A percentile compares a stretch with the other conserved stretches of the same genome.
These are phyloP conservation scores for Forsythia viridissima DNA, from an alignment of 257 asterid species.

Conservation along the genomic window DNA sequence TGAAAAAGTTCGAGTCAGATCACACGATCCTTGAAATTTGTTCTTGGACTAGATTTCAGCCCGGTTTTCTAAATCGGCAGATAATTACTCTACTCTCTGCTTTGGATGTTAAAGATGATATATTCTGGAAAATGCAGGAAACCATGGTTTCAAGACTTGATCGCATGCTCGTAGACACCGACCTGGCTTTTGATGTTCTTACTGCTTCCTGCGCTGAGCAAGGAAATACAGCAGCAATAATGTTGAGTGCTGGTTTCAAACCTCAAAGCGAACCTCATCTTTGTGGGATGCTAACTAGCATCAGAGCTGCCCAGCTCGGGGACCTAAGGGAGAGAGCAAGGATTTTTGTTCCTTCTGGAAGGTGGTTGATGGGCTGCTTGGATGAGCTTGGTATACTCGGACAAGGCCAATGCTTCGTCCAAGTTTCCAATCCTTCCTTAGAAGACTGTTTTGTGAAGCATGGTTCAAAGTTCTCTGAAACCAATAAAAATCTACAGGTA, in stretches of 20 bases:
- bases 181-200: slow-evolving; percentile 73
- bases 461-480: slow-evolving; percentile 59
- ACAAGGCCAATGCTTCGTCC: slow-evolving; percentile 87
- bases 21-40: slow-evolving; percentile 87
- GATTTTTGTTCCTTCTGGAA: slow-evolving; percentile 74
- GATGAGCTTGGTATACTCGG: slow-evolving; percentile 81
- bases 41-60: slow-evolving; percentile 88
- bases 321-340: slow-evolving; percentile 82
- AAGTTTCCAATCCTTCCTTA: slow-evolving; percentile 66
- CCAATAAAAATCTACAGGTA: slow-evolving; percentile 52
- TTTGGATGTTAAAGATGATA: slow-evolving; percentile 55
- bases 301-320: slow-evolving; percentile 86
- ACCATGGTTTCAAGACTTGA: slow-evolving; percentile 64
- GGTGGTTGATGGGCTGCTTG: slow-evolving; percentile 98
- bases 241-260: slow-evolving; percentile 87
- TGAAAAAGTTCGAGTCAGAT: slow-evolving; percentile 74
- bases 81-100: slow-evolving; percentile 83
- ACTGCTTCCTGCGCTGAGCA: slow-evolving; percentile 75
- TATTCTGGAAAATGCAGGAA: slow-evolving; percentile 84
- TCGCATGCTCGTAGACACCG: slow-evolving; percentile 62
- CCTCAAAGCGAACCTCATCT: slow-evolving; percentile 83
- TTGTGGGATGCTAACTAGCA: slow-evolving; percentile 77
- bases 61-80: slow-evolving; percentile 89
- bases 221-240: slow-evolving; percentile 75
- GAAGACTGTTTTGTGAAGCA: slow-evolving; percentile 73